Percentiles rank a stretch among this genome's conserved stretches.
Conservation (phyloP, 306 rosid species). For the Clitoria ternatea region DNA sequence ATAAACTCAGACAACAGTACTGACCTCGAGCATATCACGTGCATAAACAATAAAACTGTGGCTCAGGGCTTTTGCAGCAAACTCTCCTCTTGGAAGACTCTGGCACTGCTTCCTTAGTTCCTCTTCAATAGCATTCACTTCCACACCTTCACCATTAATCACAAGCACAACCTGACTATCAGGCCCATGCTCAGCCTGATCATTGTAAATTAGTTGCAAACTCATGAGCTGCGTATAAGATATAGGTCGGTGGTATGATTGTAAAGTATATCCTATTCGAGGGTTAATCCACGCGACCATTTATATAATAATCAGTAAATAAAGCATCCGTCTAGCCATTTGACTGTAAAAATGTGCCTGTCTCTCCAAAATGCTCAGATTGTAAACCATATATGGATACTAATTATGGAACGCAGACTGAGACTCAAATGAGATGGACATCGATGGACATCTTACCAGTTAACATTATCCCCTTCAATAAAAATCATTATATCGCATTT, state of each 20-base stretch:
- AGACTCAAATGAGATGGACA: neutral
- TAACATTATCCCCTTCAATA: neutral
- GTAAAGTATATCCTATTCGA: neutral
- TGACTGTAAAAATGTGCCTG: too few relatives aligned
- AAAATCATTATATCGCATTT: neutral
- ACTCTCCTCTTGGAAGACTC: slow-evolving; percentile 83
- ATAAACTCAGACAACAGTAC: slow-evolving; percentile 18
- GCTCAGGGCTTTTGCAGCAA: slow-evolving; percentile 76
- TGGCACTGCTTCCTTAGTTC: slow-evolving; percentile 70
- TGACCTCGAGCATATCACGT: slow-evolving; percentile 75
- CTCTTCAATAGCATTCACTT: slow-evolving; percentile 61
- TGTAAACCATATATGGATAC: neutral
- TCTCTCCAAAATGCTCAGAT: neutral
- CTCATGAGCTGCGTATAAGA: neutral
- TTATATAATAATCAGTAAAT: neutral
- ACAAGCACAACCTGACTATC: slow-evolving; percentile 97
- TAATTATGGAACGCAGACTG: neutral
- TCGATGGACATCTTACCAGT: neutral
- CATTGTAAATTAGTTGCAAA: slow-evolving; percentile 18
- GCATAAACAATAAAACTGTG: slow-evolving; percentile 78
- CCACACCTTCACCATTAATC: slow-evolving; percentile 70
- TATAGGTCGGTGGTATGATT: neutral
- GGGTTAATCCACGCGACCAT: neutral
- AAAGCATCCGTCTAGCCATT: too few relatives aligned
- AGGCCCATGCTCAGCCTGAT: slow-evolving; percentile 97